Base-by-base conservation (phyloP, 352 stramenopile species). In the Phytophthora agathidicida region DNA sequence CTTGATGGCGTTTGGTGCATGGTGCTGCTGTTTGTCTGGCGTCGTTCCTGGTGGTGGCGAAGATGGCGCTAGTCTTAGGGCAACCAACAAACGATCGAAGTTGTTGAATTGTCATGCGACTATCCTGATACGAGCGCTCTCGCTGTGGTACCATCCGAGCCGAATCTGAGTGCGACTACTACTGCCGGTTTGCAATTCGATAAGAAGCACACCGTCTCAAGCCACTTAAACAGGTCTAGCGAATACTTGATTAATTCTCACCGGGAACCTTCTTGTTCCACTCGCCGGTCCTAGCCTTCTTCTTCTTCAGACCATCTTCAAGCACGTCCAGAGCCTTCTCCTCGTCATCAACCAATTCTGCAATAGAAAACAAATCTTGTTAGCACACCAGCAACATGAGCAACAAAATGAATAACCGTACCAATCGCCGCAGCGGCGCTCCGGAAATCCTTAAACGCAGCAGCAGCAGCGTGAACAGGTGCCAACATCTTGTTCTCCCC, bases 241-340 rank as follows among this genome's bases (percentile, higher is more conserved):
- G 16, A 31, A 52, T 39, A 59, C 28, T 64, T 53, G 35, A 60
- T 65, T 66, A 63, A 56, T 65, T 64, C 19, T 56, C 47, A 39
- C 54, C 52, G 24, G 53, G 45, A 16, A 71, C 36, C 43, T 60
- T 74, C 46, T 71, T 75, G 57, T 79, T 79, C 70, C 70, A 75
- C 51, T 77, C 63, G 49, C 48, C 70, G 6, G 65, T 80, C 61
- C 80, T 71, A 55, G 89, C 73, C 46, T 92, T 94, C 60, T 94
- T 94, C 80, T 94, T 94, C 64, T 88, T 83, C 38, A 91, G 50
- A 10, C 80, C 81, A 28, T 77, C 80, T 30, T 93, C 80, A 7
- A 88, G 73, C 30, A 80, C 71, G 23, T 93, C 79, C 14, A 77
- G 52, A 10, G 71, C 56, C 7, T 86, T 70, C 10, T 80, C 75